Base-by-base conservation (phyloP, 768 basidiomycete species). In the Amanita inopinata region DNA sequence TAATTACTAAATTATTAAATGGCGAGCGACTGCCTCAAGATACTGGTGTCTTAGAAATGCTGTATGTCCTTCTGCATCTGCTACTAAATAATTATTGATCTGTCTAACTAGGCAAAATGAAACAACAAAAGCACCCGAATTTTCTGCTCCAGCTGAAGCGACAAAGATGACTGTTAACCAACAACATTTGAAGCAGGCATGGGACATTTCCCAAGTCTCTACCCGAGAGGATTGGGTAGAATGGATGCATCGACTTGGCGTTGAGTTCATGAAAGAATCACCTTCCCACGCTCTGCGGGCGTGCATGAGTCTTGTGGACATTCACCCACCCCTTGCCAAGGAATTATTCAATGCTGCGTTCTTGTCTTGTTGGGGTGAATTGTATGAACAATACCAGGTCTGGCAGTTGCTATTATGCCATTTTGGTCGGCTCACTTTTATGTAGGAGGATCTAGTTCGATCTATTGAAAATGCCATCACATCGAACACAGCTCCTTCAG, bases 331-430 rank as follows among this genome's bases (percentile, higher is more conserved):
- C 1, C 71, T 98, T 38, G 92, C 91, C 0, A 83, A 85, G 53
- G 94, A 98, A 55, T 65, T 99, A 8, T 98, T 97, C 71, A 98
- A 98, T 58, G 91, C 93, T 3, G 96, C 96, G 0, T 99, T 99
- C 62, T 74, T 98, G 12, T 97, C 93, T 3, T 99, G 96, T 50
- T 99, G 96, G 94, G 75, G 79, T 0, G 91, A 96, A 52, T 65
- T 99, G 5, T 98, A 92, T 53, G 93, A 97, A 40, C 83, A 89
- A 56, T 98, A 97, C 61, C 94, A 97, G 74, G 93, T 91, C 53
- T 20, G 71, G 53, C 33, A 42, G 37, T 14, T 38, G 12, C 3
- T 6, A 32, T 25, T 35, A 27, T n/a, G 3, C n/a, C 17, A 9
- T 33, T 15, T 5, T 15, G 9, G 20, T 25, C 0, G 31, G 54